A percentile compares a stretch with the other conserved stretches of the same genome.
These are phyloP conservation scores for Carex scoparia DNA, from an alignment of 176 grass and related monocot genomes.

Conservation along the genomic window DNA sequence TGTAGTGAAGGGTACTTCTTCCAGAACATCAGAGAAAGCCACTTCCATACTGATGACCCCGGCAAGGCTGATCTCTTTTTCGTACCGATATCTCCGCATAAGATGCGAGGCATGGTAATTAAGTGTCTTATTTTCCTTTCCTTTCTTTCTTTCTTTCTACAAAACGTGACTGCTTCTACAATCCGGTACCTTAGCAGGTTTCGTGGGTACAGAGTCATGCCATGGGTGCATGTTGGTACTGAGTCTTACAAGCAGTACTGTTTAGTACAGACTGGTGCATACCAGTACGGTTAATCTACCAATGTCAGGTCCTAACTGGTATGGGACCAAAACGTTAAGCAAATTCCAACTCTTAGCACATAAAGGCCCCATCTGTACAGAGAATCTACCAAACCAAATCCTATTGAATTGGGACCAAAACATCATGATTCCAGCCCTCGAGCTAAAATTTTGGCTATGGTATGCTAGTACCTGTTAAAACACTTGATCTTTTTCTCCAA, in stretches of 20 bases:
- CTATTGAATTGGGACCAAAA: not conserved
- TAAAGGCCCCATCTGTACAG: not conserved
- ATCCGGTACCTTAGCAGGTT: not conserved
- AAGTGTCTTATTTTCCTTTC: not conserved
- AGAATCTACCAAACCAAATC: not conserved
- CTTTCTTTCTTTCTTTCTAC: not conserved
- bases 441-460: not conserved
- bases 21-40: conserved; percentile 86
- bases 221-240: not conserved
- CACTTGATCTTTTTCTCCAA: not conserved
- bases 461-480: not conserved
- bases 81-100: conserved; percentile 81
- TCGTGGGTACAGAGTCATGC: not conserved
- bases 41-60: conserved; percentile 64
- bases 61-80: conserved; percentile 73
- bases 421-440: not conserved
- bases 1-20: conserved; percentile 96
- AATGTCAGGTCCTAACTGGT: not conserved
- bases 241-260: not conserved
- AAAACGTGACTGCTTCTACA: not conserved
- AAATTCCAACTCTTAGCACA: not conserved
- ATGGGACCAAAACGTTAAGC: not conserved
- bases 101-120: conserved; percentile 90
- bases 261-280: not conserved
- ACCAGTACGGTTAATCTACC: not conserved